phyloP scores from a whole-genome alignment of 2,329 filamentous ascomycete species.

The Nigrospora oryzae region DNA sequence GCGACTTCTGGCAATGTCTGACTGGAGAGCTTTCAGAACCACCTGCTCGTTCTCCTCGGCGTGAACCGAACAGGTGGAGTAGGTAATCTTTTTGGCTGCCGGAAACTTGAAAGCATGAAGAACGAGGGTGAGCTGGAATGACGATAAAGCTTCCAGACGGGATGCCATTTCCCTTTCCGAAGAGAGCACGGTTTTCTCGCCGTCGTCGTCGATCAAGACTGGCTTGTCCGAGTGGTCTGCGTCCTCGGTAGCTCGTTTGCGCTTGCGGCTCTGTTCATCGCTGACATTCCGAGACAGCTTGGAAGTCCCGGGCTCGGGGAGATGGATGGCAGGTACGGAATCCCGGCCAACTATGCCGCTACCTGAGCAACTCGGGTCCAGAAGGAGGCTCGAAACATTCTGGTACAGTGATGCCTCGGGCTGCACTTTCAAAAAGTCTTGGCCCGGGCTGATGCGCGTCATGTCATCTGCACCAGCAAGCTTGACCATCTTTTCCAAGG shows the following conservation, averaged over 20 bases:
- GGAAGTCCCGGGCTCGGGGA: conserved; percentile 33
- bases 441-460: conserved; percentile 61
- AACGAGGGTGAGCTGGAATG: conserved; percentile 75
- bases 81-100: conserved; percentile 66
- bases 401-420: conserved; percentile 52
- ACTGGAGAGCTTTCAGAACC: conserved; percentile 62
- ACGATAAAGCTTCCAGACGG: conserved; percentile 65
- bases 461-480: conserved; percentile 61
- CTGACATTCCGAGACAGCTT: conserved; percentile 29
- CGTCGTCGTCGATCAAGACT: conserved; percentile 47
- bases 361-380: conserved; percentile 93
- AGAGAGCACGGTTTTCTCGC: conserved; percentile 39
- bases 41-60: conserved; percentile 83
- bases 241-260: conserved; percentile 32
- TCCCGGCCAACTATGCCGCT: conserved; percentile 91
- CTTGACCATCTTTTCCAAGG: conserved; percentile 75
- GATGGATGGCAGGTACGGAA: conserved; percentile 59
- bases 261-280: conserved; percentile 28
- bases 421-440: conserved; percentile 76
- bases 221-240: conserved; percentile 11
- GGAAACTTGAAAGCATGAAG: conserved; percentile 81
- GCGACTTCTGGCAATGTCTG: conserved; percentile 51
- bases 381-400: conserved; percentile 70
- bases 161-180: conserved; percentile 49
- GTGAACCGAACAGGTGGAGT: conserved; percentile 90